Evolutionary conservation across 257 asterid species (phyloP).

Genomic region (Nicotiana knightiana): DNA sequence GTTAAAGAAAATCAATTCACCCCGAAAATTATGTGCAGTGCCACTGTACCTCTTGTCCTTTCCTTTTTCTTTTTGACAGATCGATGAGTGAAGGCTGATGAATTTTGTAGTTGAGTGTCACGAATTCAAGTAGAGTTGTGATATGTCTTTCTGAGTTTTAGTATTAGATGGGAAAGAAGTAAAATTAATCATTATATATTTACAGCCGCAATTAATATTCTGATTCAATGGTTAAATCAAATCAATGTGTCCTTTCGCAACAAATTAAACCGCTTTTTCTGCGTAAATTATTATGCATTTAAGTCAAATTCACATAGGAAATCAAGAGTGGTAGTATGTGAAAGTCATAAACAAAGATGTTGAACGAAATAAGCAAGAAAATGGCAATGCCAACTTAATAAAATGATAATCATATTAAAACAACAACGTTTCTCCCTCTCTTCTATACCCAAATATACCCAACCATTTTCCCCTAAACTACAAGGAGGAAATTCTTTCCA

Average conservation of each 20-base stretch:
- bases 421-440: conserved; percentile 29
- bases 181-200: background rate
- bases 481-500: conserved; percentile 5
- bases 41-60: too few species aligned
- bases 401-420: conserved; percentile 16
- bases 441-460: conserved; percentile 47
- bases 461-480: conserved; percentile 13
- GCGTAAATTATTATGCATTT: background rate
- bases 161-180: too few species aligned
- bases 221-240: too few species aligned
- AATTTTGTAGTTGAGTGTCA: too few species aligned
- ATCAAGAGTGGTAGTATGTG: conserved; percentile 2
- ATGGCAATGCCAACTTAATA: background rate
- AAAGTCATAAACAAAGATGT: conserved; percentile 4
- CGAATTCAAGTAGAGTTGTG: too few species aligned
- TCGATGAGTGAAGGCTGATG: too few species aligned
- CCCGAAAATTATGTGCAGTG: too few species aligned
- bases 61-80: too few species aligned
- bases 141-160: too few species aligned
- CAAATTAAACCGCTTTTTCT: too few species aligned
- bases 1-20: background rate
- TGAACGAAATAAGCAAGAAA: background rate
- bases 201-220: too few species aligned
- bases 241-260: too few species aligned
- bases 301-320: background rate